These are phyloP conservation scores for Pleurotus giganteus DNA, from an alignment of 768 basidiomycete genomes.

Conservation along the genomic window DNA sequence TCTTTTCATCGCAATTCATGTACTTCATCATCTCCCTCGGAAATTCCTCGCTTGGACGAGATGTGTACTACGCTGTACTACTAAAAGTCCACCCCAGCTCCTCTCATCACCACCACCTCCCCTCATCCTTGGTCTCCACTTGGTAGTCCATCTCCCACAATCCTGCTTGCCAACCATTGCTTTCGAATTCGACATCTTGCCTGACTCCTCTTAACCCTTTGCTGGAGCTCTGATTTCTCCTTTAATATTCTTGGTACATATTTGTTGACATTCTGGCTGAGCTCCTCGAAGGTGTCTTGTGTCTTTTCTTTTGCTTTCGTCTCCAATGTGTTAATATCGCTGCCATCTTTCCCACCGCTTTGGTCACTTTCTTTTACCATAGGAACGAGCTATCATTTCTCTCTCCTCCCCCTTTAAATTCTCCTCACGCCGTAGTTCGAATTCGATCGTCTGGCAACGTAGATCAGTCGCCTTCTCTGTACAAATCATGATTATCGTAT, in stretches of 20 bases:
- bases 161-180: not conserved
- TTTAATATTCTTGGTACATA: not conserved
- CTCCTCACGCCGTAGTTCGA: not conserved
- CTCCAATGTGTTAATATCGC: not conserved
- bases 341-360: not conserved
- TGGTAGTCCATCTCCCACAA: not conserved
- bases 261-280: not conserved
- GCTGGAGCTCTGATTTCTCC: slow-evolving; percentile 1
- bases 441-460: not conserved
- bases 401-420: not conserved
- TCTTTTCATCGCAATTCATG: not conserved
- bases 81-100: not conserved
- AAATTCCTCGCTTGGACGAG: slow-evolving; percentile 38
- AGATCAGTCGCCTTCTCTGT: not conserved
- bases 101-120: not conserved
- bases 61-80: slow-evolving; percentile 26
- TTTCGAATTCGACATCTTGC: not conserved
- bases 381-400: not conserved
- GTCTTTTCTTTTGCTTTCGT: slow-evolving; percentile 2
- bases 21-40: slow-evolving; percentile 12
- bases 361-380: not conserved
- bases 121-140: not conserved
- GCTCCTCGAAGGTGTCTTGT: not conserved
- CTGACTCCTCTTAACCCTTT: slow-evolving; percentile 5
- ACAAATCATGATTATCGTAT: not conserved